phyloP scores from a whole-genome alignment of 495 filamentous ascomycete species.

The Tuber calosporum region DNA sequence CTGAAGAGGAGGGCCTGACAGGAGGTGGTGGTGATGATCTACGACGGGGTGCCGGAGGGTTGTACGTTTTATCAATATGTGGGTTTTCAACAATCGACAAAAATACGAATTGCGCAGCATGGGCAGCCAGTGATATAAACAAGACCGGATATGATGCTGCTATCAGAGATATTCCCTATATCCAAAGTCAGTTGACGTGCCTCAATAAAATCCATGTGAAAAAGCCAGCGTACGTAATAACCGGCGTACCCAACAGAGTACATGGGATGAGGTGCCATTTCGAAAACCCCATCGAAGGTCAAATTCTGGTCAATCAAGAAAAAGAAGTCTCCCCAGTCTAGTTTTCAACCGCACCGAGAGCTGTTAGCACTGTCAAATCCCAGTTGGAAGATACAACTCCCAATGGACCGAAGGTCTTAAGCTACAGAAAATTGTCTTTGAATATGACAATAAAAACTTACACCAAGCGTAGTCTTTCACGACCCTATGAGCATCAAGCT shows the following conservation, averaged over 20 bases:
- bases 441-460: conserved; percentile 27
- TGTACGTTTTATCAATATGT: conserved; percentile 97
- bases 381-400: neutral
- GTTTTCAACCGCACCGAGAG: conserved; percentile 1
- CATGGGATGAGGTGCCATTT: conserved; percentile 99
- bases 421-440: neutral
- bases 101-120: conserved; percentile 91
- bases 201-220: neutral
- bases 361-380: conserved; percentile 17
- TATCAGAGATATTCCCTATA: conserved; percentile 85
- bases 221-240: conserved; percentile 57
- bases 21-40: conserved; percentile 30
- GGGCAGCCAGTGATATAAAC: conserved; percentile 90
- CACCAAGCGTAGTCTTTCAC: conserved; percentile 99
- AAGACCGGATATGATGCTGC: conserved; percentile 95
- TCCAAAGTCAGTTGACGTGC: neutral
- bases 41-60: conserved; percentile 67
- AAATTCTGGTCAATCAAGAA: conserved; percentile 96
- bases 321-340: conserved; percentile 98
- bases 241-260: conserved; percentile 97
- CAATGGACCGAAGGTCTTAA: neutral
- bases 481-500: conserved; percentile 94
- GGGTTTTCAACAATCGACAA: conserved; percentile 85
- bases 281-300: conserved; percentile 97
- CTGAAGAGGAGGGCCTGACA: conserved; percentile 14